Percentiles rank a stretch among this genome's conserved stretches.
Conservation (phyloP, 169 alveolate genomes). For the Babesia ovis region DNA sequence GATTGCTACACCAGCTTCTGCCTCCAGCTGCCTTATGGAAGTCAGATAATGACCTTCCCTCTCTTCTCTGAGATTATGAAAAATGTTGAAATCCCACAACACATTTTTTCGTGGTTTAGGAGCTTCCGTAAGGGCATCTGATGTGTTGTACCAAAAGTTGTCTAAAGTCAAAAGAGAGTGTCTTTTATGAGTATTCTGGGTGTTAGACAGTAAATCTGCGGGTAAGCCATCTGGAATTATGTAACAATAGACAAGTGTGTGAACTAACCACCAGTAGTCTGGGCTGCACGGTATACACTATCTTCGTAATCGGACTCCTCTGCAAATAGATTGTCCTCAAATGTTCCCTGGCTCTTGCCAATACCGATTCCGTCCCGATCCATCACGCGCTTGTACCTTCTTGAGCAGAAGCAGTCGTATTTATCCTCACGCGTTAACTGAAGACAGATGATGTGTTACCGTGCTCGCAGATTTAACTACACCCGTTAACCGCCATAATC, state of each 20-base stretch:
- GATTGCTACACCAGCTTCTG: constrained; percentile 39
- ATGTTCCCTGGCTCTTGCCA: background rate
- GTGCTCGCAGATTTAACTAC: no score
- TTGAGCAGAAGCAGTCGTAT: no score
- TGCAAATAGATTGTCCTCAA: constrained; percentile 49
- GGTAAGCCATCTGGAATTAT: constrained; percentile 10
- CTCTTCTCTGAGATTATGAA: constrained; percentile 47
- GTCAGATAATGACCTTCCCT: constrained; percentile 30
- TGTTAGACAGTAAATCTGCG: background rate
- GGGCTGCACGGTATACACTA: constrained; percentile 20
- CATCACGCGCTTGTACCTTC: background rate
- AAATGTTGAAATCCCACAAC: constrained; percentile 64
- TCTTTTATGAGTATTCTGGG: constrained; percentile 22
- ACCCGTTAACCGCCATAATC: no score
- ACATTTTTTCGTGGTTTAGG: constrained; percentile 24
- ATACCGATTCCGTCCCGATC: background rate
- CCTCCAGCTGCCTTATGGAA: constrained; percentile 20
- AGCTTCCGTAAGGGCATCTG: constrained; percentile 15
- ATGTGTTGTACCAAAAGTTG: constrained; percentile 47
- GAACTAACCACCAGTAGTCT: constrained; percentile 15
- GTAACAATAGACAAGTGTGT: background rate
- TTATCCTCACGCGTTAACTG: no score
- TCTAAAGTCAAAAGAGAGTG: constrained; percentile 14
- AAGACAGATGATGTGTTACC: background rate
- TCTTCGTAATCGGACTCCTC: constrained; percentile 64